A percentile compares a stretch with the other conserved stretches of the same genome.
Evolutionary conservation across 1,139 yeast genomes (phyloP).

Genomic region (Kluyveromyces sp.): DNA sequence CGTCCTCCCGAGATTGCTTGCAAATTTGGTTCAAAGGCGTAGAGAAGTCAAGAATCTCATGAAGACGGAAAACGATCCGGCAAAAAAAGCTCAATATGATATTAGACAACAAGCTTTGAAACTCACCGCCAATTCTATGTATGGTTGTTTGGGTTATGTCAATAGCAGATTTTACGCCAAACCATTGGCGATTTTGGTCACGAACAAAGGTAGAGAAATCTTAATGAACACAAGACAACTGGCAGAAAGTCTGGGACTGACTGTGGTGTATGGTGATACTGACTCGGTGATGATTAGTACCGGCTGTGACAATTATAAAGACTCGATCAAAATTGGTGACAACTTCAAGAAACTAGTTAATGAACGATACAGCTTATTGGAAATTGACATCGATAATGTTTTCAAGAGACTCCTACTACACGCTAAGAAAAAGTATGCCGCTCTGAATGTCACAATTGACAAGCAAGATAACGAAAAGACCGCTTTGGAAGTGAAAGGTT

Average conservation of each 20-base stretch:
- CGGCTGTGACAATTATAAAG: conserved; percentile 58
- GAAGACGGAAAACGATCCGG: conserved; percentile 62
- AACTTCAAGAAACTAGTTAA: conserved; percentile 81
- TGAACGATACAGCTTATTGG: conserved; percentile 78
- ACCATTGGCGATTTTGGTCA: conserved; percentile 92
- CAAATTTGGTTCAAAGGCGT: conserved; percentile 83
- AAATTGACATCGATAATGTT: conserved; percentile 91
- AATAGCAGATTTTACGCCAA: conserved; percentile 92
- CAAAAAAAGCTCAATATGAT: conserved; percentile 75
- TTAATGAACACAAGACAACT: conserved; percentile 87
- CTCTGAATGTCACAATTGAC: conserved; percentile 55
- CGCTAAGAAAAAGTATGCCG: conserved; percentile 98
- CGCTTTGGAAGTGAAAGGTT: conserved; percentile 82
- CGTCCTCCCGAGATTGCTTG: conserved; percentile 77
- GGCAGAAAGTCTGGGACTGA: conserved; percentile 75
- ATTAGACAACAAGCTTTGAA: conserved; percentile 94
- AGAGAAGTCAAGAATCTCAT: conserved; percentile 83
- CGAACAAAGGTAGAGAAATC: conserved; percentile 93
- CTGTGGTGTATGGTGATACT: conserved; percentile 97
- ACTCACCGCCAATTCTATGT: conserved; percentile 97
- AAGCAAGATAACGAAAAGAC: conserved; percentile 43
- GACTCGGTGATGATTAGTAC: conserved; percentile 99
- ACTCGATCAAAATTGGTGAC: conserved; percentile 77
- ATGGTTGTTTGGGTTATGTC: conserved; percentile 94
- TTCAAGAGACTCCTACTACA: conserved; percentile 79